Evolutionary conservation across 495 filamentous ascomycete genomes (phyloP).

Genomic region (Bacidia rubella): DNA sequence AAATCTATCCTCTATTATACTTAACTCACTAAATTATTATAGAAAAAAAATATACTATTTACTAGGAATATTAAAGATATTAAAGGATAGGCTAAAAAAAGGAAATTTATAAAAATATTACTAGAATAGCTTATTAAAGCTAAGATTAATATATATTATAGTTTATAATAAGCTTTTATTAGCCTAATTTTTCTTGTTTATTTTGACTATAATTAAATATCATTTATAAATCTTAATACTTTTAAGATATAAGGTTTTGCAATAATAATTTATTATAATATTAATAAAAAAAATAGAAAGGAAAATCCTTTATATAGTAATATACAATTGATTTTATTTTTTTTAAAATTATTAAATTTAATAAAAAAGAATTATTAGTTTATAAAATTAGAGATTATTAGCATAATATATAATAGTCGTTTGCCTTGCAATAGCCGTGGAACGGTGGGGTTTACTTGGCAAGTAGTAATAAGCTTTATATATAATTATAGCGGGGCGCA

Average conservation of each 20-base stretch:
- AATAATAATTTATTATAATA: conserved; percentile 4
- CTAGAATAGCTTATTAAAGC: background rate
- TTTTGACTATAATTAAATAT: background rate
- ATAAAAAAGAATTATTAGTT: conserved; percentile 2
- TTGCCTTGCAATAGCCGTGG: too few species aligned
- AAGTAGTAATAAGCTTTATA: too few species aligned
- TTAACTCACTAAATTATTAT: background rate
- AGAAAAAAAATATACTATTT: background rate
- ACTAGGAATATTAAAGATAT: background rate
- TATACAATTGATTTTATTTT: background rate
- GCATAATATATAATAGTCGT: conserved; percentile 4
- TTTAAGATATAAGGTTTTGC: background rate
- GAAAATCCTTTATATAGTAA: background rate
- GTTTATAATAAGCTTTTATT: background rate
- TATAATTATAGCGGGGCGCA: too few species aligned
- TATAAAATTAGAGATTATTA: conserved; percentile 1
- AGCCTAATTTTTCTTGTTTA: conserved; percentile 1
- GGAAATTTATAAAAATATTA: background rate
- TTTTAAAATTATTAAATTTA: background rate
- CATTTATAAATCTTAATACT: background rate
- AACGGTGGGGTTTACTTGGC: too few species aligned
- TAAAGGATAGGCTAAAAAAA: background rate
- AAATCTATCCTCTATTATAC: conserved; percentile 7
- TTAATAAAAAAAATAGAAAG: background rate
- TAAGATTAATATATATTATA: background rate